Conservation (phyloP, 495 filamentous ascomycete species). For the Glutinoglossum americanum region DNA sequence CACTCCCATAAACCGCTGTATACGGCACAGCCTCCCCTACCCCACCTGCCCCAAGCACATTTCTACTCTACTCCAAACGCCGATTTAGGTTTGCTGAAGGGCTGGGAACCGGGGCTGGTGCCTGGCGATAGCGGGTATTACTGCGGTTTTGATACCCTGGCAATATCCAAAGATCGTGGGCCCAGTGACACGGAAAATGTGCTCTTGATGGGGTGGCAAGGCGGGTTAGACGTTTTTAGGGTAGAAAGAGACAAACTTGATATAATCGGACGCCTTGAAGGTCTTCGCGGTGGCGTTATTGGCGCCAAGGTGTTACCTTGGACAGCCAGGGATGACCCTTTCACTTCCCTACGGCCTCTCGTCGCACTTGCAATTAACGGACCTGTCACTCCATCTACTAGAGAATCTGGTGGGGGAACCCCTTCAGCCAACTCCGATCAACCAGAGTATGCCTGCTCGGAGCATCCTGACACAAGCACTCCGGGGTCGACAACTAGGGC, state of each 20-base stretch:
- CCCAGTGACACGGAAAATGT: conserved; percentile 38
- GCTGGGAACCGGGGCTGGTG: conserved; percentile 19
- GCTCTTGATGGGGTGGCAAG: conserved; percentile 53
- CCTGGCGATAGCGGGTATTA: conserved; percentile 45
- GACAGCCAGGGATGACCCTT: conserved; percentile 22
- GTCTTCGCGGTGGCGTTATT: conserved; percentile 58
- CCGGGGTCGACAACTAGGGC: conserved; percentile 10
- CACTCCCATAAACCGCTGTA: conserved; percentile 20
- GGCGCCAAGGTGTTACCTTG: conserved; percentile 58
- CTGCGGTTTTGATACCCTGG: conserved; percentile 58
- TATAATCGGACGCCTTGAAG: conserved; percentile 41
- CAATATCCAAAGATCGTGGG: conserved; percentile 25
- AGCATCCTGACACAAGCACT: conserved; percentile 10
- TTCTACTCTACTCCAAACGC: conserved; percentile 38
- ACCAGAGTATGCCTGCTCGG: neutral
- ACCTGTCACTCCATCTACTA: conserved; percentile 19
- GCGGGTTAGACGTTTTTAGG: conserved; percentile 46
- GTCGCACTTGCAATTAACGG: conserved; percentile 61
- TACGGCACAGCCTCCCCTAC: conserved; percentile 41
- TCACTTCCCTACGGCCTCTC: conserved; percentile 31
- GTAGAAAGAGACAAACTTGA: conserved; percentile 46
- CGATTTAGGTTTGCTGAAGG: conserved; percentile 20
- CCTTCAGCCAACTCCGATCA: conserved; percentile 1
- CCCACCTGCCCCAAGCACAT: conserved; percentile 59
- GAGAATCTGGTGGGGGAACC: conserved; percentile 1